Conservation (phyloP, 169 alveolate genomes). For the Babesia gibsoni region DNA sequence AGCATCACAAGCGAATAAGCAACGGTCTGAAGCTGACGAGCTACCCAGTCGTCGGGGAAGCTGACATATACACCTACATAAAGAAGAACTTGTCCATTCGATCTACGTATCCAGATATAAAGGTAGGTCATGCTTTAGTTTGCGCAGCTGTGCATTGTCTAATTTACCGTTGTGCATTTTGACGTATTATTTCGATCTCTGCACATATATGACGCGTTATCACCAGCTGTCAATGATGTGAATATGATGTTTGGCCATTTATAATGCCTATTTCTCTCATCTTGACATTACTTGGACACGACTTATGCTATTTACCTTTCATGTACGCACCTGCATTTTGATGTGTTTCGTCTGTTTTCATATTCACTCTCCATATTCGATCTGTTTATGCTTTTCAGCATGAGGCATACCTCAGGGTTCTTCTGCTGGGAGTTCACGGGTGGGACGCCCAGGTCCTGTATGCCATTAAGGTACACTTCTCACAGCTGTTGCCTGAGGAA, state of each 20-base stretch:
- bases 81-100: constrained; percentile 52
- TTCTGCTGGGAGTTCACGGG: constrained; percentile 60
- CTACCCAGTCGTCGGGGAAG: constrained; percentile 54
- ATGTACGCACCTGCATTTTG: no score
- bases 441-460: constrained; percentile 60
- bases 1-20: constrained; percentile 57
- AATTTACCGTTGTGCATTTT: no score
- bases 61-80: constrained; percentile 63
- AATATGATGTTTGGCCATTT: no score
- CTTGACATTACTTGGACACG: no score
- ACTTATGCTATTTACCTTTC: no score
- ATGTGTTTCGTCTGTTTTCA: no score
- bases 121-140: constrained; percentile 20
- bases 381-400: constrained; percentile 3
- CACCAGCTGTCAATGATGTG: no score
- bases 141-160: no score
- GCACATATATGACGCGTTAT: no score
- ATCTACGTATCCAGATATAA: constrained; percentile 43
- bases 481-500: constrained; percentile 38
- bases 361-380: no score
- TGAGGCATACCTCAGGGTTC: constrained; percentile 54
- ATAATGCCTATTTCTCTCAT: no score
- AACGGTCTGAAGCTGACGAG: constrained; percentile 49
- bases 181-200: no score
- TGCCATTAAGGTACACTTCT: constrained; percentile 60